A percentile compares a stretch with the other conserved stretches of the same genome.
phyloP scores from a whole-genome alignment of 2,329 filamentous ascomycete species.

The Aureobasidium sp. region DNA sequence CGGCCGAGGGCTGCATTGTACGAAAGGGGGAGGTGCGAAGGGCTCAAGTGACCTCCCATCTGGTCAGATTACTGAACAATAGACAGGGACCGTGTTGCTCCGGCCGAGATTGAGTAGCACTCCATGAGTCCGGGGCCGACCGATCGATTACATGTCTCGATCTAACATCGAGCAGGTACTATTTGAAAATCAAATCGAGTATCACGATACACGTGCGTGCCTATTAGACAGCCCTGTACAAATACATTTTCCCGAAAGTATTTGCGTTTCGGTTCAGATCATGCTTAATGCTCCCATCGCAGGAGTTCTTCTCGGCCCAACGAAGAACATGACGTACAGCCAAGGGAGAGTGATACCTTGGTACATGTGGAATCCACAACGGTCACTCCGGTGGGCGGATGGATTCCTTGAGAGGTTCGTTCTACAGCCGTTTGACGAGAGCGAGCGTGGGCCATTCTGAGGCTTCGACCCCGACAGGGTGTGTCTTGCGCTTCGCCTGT shows the following conservation, averaged over 20 bases:
- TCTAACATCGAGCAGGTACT: not conserved
- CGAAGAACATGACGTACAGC: constrained; percentile 9
- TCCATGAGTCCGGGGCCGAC: not conserved
- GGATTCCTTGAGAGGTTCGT: not conserved
- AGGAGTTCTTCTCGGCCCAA: not conserved
- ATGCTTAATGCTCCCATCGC: constrained; percentile 6
- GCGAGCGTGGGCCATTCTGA: not conserved
- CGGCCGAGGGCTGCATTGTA: not conserved
- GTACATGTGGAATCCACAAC: not conserved
- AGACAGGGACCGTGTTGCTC: not conserved
- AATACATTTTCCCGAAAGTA: not conserved
- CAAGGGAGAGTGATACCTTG: not conserved
- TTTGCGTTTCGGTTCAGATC: constrained; percentile 7
- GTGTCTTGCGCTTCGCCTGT: not conserved
- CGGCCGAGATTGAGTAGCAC: not conserved
- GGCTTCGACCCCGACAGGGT: not conserved
- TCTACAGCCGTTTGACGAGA: not conserved
- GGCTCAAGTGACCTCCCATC: not conserved
- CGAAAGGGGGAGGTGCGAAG: constrained; percentile 1
- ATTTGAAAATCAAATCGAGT: not conserved
- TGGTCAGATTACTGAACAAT: not conserved
- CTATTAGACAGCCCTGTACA: not conserved
- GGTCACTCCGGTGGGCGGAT: not conserved
- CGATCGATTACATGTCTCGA: constrained; percentile 1
- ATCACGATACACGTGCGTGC: not conserved